Evolutionary conservation across 2,329 filamentous ascomycete species (phyloP).

Genomic region (Sporothrix globosa): DNA sequence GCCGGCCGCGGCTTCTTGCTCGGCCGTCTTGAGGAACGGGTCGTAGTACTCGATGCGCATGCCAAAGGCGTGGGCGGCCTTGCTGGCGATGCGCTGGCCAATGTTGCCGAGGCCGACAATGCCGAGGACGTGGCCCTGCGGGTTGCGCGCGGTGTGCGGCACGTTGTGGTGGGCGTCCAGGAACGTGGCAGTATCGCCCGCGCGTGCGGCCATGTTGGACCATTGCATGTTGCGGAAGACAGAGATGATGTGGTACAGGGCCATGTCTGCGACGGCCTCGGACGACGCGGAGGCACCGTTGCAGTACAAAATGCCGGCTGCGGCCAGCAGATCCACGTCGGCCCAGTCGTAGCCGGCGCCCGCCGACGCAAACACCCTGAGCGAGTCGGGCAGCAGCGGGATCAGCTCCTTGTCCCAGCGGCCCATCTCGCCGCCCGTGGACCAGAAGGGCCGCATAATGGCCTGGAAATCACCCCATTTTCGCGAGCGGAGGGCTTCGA

Average conservation of each 20-base stretch:
- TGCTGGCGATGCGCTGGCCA: constrained; percentile 57
- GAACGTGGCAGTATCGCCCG: constrained; percentile 44
- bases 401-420: constrained; percentile 39
- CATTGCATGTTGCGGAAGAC: constrained; percentile 70
- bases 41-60: constrained; percentile 64
- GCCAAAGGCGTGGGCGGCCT: constrained; percentile 56
- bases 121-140: constrained; percentile 56
- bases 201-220: constrained; percentile 59
- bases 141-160: constrained; percentile 57
- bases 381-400: constrained; percentile 57
- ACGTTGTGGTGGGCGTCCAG: constrained; percentile 35
- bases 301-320: constrained; percentile 68
- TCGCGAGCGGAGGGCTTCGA: constrained; percentile 53
- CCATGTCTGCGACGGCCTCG: constrained; percentile 73
- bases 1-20: constrained; percentile 50
- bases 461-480: constrained; percentile 62
- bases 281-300: constrained; percentile 71
- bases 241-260: constrained; percentile 68
- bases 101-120: constrained; percentile 64
- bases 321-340: constrained; percentile 63
- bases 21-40: constrained; percentile 45
- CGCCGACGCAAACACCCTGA: constrained; percentile 65
- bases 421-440: constrained; percentile 39
- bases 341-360: constrained; percentile 71
- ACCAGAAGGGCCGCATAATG: constrained; percentile 39